Conservation (phyloP, 352 stramenopile species). For the Elongisporangium senticosum region DNA sequence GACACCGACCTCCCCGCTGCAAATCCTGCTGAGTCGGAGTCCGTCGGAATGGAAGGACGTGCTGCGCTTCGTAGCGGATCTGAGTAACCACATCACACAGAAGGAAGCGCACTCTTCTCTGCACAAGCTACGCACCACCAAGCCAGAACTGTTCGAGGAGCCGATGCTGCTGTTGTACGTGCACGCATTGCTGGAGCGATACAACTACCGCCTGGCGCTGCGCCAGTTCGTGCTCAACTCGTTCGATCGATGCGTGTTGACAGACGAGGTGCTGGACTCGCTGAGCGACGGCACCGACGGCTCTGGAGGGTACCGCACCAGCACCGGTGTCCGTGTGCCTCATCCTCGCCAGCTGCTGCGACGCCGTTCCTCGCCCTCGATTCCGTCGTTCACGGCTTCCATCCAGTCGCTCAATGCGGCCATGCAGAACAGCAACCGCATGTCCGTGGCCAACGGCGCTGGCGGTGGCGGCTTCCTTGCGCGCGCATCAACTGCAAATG, state of each 20-base stretch:
- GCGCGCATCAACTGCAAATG: conserved; percentile 32
- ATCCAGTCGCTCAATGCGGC: conserved; percentile 76
- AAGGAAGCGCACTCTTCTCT: conserved; percentile 84
- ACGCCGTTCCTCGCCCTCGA: conserved; percentile 79
- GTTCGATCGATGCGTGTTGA: conserved; percentile 68
- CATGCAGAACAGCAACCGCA: conserved; percentile 59
- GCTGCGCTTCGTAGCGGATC: conserved; percentile 65
- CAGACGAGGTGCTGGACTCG: conserved; percentile 73
- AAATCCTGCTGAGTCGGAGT: conserved; percentile 48
- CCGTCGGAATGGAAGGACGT: conserved; percentile 75
- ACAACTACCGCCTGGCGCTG: conserved; percentile 80
- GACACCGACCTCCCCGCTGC: conserved; percentile 51
- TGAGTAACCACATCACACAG: conserved; percentile 88
- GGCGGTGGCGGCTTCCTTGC: conserved; percentile 42
- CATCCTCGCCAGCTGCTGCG: conserved; percentile 45
- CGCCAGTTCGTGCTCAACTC: conserved; percentile 85
- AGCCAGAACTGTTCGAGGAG: conserved; percentile 76
- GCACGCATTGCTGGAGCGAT: conserved; percentile 77
- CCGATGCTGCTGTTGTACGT: conserved; percentile 78
- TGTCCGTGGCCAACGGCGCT: conserved; percentile 21
- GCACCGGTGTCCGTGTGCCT: conserved; percentile 34
- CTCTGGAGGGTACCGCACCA: conserved; percentile 29
- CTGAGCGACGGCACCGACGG: conserved; percentile 21
- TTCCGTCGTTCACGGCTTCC: conserved; percentile 81
- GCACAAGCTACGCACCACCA: conserved; percentile 73